Percentiles rank a stretch among this genome's conserved stretches.
Conservation (phyloP, 352 stramenopile genomes). For the Pythium pectinolyticum region DNA sequence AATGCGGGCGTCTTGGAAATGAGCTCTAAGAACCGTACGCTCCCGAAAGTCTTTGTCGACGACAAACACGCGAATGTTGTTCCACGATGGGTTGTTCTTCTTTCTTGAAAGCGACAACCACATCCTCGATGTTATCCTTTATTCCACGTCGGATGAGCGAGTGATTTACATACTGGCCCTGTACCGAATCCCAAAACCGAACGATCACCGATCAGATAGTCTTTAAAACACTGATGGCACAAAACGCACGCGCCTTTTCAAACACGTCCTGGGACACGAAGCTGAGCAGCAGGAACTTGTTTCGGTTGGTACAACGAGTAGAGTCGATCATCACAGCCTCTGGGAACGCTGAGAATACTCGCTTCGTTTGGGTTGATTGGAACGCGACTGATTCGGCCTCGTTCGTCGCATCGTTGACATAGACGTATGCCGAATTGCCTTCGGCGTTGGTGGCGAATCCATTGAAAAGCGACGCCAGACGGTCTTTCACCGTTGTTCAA, state of each 20-base stretch:
- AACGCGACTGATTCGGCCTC: background rate
- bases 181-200: background rate
- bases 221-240: background rate
- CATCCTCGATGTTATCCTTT: conserved; percentile 10
- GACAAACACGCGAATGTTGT: conserved; percentile 19
- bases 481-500: background rate
- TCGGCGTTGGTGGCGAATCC: background rate
- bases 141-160: background rate
- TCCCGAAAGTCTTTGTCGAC: conserved; percentile 35
- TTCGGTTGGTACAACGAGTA: background rate
- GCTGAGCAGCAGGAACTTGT: conserved; percentile 2
- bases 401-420: background rate
- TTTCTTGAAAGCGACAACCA: conserved; percentile 24
- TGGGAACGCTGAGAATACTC: background rate
- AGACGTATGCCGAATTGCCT: background rate
- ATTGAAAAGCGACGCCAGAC: background rate
- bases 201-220: background rate
- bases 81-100: conserved; percentile 19
- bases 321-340: conserved; percentile 8
- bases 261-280: conserved; percentile 5
- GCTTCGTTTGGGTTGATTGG: background rate
- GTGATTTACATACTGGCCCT: conserved; percentile 13
- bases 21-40: conserved; percentile 4
- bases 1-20: conserved; percentile 16
- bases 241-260: background rate